A percentile compares a stretch with the other conserved stretches of the same genome.
phyloP scores from a whole-genome alignment of 148 eudicot species.

The Silene latifolia region DNA sequence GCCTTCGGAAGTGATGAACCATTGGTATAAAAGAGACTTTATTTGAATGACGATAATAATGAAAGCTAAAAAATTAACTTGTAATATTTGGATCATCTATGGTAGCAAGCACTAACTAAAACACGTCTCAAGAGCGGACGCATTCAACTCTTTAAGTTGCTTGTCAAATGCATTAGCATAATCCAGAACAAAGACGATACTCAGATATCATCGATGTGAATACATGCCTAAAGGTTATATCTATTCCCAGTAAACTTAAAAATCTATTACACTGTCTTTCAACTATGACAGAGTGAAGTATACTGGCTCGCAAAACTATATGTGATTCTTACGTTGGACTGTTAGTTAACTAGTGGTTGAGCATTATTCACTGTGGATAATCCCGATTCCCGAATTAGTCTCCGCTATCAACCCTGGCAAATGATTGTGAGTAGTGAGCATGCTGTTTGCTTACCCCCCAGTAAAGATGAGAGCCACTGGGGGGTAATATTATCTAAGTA shows the following conservation, averaged over 20 bases:
- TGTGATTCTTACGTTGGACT: too few species aligned
- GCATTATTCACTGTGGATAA: too few species aligned
- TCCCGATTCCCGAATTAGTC: neutral
- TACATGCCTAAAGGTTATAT: neutral
- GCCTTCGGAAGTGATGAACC: neutral
- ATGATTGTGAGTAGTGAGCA: too few species aligned
- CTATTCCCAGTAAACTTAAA: too few species aligned
- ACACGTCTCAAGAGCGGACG: neutral
- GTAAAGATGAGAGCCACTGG: neutral
- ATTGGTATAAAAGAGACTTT: neutral
- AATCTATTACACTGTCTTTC: neutral
- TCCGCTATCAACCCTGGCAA: neutral
- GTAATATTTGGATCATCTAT: neutral
- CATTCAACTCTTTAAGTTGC: neutral
- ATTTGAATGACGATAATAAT: neutral
- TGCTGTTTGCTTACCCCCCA: too few species aligned
- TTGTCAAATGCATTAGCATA: neutral
- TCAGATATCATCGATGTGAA: neutral
- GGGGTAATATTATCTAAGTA: neutral
- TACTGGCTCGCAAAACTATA: too few species aligned
- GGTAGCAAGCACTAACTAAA: neutral
- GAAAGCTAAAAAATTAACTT: neutral
- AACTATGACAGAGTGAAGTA: too few species aligned
- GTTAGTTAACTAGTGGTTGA: too few species aligned
- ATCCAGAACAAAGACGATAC: too few species aligned